Evolutionary conservation across 768 basidiomycete species (phyloP).

Genomic region (Nevesoporus exiguus): DNA sequence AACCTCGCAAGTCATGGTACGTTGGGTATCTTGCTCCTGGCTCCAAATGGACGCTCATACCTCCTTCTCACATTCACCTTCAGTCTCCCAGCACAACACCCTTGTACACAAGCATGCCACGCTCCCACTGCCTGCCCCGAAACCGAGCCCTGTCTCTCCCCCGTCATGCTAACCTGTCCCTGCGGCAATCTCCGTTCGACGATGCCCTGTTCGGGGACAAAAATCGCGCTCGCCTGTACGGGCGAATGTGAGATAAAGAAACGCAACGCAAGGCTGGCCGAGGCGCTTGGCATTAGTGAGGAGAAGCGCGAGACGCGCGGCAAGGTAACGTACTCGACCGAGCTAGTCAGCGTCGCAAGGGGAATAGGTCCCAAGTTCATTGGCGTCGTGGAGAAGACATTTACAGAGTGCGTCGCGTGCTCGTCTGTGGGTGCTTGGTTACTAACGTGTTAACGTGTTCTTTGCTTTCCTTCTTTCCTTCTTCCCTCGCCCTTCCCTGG

Average conservation of each 20-base stretch:
- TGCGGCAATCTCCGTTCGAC: conserved; percentile 81
- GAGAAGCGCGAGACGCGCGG: conserved; percentile 39
- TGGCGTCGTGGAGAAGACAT: conserved; percentile 70
- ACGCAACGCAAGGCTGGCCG: conserved; percentile 84
- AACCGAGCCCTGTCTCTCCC: conserved; percentile 66
- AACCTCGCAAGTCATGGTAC: conserved; percentile 80
- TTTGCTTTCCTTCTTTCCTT: background rate
- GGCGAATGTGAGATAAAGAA: conserved; percentile 82
- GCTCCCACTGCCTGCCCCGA: conserved; percentile 86
- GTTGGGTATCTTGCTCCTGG: conserved; percentile 16
- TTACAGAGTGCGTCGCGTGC: conserved; percentile 61
- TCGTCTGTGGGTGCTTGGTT: too few relatives aligned
- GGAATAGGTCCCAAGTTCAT: conserved; percentile 56
- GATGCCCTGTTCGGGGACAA: conserved; percentile 57
- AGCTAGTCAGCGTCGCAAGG: conserved; percentile 58
- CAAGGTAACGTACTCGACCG: conserved; percentile 55
- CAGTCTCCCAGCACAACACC: conserved; percentile 68
- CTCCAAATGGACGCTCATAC: background rate
- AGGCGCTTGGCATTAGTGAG: conserved; percentile 82
- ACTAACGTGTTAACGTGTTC: background rate
- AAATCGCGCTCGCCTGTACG: conserved; percentile 63
- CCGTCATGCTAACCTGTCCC: conserved; percentile 68
- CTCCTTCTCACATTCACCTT: background rate
- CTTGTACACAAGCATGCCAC: conserved; percentile 78
- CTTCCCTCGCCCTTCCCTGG: too few relatives aligned